Evolutionary conservation across 2,329 filamentous ascomycete species (phyloP), one percentile per base, ranked within the genome.

Genomic region (Venturia pyrina): DNA sequence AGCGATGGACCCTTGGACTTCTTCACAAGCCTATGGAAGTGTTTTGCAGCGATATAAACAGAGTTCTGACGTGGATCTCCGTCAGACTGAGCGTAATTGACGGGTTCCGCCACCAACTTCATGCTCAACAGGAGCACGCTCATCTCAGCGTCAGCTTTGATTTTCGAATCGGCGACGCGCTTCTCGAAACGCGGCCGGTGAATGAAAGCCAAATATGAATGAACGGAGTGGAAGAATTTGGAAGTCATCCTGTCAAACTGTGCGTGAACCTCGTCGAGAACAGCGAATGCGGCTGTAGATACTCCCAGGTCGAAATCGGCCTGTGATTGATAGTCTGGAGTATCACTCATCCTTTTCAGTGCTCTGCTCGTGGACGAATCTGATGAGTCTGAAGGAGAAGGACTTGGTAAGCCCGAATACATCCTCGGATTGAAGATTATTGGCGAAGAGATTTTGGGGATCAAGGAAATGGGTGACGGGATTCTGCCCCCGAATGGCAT

Each of bases 151-250:
- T 66, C 53, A 11, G 64, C 56, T n/a, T 53, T 62, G 17, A 53
- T 40, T 19, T 41, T 59, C 15, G 41, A 48, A 43, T 24, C 53
- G n/a, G n/a, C 32, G 34, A 66, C 56, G 8, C 64, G 53, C 28
- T 53, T 34, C 8, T 44, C 28, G 41, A 66, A 66, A 10, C 56
- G 37, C 40, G 34, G 53, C 41, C 40, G 37, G 19, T 62, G 53
- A 8, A 66, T 66, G 17, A 66, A 64, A n/a, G 64, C 28, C 43
- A 66, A 28, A 15, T 53, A 66, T 17, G 64, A 62, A 32, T 66
- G 64, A 28, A 53, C 46, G 15, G 64, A 62, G 13, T 56, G 53
- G 24, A 66, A 66, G 13, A 41, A 66, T 40, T 46, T 56, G 41
- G 15, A 19, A 2, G 46, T 62, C 40, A 66, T 59, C 40, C 41